These are phyloP conservation scores for Kazachstania bromeliacearum DNA, from an alignment of 805 yeast species.

Conservation along the genomic window DNA sequence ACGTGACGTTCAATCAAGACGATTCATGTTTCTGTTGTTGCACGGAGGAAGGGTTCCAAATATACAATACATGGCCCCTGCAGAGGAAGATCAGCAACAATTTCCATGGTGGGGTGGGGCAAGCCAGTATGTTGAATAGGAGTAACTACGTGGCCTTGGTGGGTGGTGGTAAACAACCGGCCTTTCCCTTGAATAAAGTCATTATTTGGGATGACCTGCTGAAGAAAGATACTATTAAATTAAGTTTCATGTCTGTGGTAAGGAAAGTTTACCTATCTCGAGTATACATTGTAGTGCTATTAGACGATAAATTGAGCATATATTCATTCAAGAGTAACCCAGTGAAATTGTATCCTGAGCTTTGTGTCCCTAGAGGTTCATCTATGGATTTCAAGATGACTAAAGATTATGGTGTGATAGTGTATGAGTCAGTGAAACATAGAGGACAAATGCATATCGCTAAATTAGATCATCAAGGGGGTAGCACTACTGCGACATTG, in stretches of 20 bases:
- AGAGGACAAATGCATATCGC: slow-evolving; percentile 27
- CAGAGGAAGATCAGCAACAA: slow-evolving; percentile 17
- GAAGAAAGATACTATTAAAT: slow-evolving; percentile 55
- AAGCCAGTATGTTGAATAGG: slow-evolving; percentile 67
- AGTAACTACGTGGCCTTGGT: slow-evolving; percentile 85
- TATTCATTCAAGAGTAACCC: slow-evolving; percentile 82
- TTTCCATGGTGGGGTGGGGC: slow-evolving; percentile 6
- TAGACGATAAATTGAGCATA: slow-evolving; percentile 57
- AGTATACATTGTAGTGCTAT: slow-evolving; percentile 62
- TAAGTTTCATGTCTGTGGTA: slow-evolving; percentile 72
- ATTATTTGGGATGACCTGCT: slow-evolving; percentile 90
- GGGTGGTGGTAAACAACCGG: slow-evolving; percentile 81
- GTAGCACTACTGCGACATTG: slow-evolving; percentile 9
- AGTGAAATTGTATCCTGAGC: slow-evolving; percentile 34
- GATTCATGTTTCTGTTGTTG: slow-evolving; percentile 83
- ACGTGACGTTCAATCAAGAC: slow-evolving; percentile 78
- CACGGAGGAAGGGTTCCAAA: slow-evolving; percentile 71
- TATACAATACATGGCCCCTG: slow-evolving; percentile 81
- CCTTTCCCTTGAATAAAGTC: slow-evolving; percentile 68
- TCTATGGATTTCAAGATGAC: slow-evolving; percentile 20
- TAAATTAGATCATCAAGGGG: slow-evolving; percentile 8
- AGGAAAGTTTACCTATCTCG: slow-evolving; percentile 67
- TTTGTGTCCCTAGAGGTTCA: slow-evolving; percentile 16
- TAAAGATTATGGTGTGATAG: slow-evolving; percentile 6
- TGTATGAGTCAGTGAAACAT: slow-evolving; percentile 8